phyloP scores from a whole-genome alignment of 2,329 filamentous ascomycete genomes.

The Fusarium sulawesiense region DNA sequence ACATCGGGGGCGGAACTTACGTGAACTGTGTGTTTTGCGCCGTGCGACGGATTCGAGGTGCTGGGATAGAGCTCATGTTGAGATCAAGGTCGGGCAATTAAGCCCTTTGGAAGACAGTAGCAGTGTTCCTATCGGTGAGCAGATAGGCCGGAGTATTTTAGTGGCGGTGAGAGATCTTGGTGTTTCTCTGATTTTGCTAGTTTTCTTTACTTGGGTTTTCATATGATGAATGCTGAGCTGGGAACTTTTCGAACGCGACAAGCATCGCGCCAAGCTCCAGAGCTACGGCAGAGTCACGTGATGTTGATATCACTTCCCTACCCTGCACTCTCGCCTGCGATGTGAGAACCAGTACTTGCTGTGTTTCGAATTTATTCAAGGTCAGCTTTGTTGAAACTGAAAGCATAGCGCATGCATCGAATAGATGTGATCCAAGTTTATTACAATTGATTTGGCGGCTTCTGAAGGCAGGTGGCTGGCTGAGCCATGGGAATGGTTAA shows the following conservation, averaged over 20 bases:
- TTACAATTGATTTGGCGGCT: background rate
- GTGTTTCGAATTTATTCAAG: background rate
- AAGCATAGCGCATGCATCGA: background rate
- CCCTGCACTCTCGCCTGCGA: background rate
- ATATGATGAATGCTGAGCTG: constrained; percentile 9
- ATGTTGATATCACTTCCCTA: background rate
- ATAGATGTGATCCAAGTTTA: background rate
- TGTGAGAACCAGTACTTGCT: background rate
- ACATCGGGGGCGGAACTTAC: constrained; percentile 47
- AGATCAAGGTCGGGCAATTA: constrained; percentile 34
- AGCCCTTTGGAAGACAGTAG: constrained; percentile 28
- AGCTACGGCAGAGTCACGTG: constrained; percentile 33
- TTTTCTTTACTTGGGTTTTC: constrained; percentile 20
- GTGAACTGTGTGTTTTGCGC: constrained; percentile 62
- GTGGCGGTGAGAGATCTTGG: background rate
- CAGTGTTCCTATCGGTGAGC: background rate
- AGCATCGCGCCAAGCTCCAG: constrained; percentile 39
- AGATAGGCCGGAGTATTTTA: background rate
- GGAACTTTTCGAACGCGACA: constrained; percentile 48
- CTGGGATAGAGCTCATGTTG: constrained; percentile 50
- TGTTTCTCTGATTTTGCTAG: background rate
- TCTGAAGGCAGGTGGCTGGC: too few relatives aligned
- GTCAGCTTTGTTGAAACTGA: background rate
- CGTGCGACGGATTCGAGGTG: constrained; percentile 59
- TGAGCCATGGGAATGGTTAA: background rate